Evolutionary conservation across 352 stramenopile species (phyloP).

Genomic region (Phytophthora quininea): DNA sequence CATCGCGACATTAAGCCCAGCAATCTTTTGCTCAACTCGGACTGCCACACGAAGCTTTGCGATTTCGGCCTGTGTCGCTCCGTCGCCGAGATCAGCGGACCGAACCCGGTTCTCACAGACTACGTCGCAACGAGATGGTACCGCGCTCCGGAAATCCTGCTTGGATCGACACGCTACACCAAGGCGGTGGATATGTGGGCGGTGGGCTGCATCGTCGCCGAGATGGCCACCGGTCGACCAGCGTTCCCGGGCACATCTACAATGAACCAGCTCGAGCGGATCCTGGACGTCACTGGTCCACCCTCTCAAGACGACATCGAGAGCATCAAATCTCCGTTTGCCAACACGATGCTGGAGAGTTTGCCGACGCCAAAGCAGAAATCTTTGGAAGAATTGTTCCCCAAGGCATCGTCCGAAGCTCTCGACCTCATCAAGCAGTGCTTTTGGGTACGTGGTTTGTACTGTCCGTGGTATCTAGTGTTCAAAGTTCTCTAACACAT

Average conservation of each 20-base stretch:
- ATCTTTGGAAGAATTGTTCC: conserved; percentile 88
- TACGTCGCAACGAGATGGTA: conserved; percentile 98
- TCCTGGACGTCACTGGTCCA: conserved; percentile 93
- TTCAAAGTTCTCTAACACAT: conserved; percentile 3
- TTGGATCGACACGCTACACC: conserved; percentile 93
- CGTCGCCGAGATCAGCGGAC: conserved; percentile 83
- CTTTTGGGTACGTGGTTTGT: conserved; percentile 63
- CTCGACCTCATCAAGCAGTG: conserved; percentile 91
- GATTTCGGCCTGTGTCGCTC: conserved; percentile 96
- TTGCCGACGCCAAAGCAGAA: conserved; percentile 79
- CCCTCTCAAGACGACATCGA: conserved; percentile 91
- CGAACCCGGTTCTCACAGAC: conserved; percentile 92
- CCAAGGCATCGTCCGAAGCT: conserved; percentile 84
- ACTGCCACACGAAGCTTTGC: conserved; percentile 95
- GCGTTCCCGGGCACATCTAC: conserved; percentile 95
- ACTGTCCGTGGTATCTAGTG: background rate
- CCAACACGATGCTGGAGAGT: conserved; percentile 93
- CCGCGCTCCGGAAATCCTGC: conserved; percentile 94
- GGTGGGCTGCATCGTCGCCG: conserved; percentile 93
- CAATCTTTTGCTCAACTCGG: conserved; percentile 95
- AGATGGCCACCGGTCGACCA: conserved; percentile 93
- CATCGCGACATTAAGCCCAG: conserved; percentile 97
- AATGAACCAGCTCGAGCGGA: conserved; percentile 97
- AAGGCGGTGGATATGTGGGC: conserved; percentile 95
- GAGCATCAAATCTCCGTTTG: conserved; percentile 93